phyloP scores from a whole-genome alignment of 2,329 filamentous ascomycete genomes.

The Orbilia brochopaga region DNA sequence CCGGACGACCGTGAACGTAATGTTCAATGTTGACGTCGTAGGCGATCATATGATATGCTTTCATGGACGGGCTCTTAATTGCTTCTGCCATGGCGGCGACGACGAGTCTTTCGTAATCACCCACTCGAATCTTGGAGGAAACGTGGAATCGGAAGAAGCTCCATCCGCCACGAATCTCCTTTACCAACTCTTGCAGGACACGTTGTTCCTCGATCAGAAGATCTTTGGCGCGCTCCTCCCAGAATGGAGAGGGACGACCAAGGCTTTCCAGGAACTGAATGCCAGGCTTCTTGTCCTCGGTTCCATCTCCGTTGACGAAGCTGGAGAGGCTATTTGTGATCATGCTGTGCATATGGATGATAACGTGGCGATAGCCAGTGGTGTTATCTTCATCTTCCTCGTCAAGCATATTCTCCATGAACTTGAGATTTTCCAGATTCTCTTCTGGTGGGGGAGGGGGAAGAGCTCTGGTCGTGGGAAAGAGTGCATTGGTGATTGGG shows the following conservation, averaged over 20 bases:
- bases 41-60: conserved; percentile 21
- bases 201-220: conserved; percentile 44
- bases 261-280: conserved; percentile 22
- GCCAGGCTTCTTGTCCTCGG: conserved; percentile 2
- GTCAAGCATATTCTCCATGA: conserved; percentile 6
- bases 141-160: conserved; percentile 16
- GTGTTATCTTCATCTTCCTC: conserved; percentile 19
- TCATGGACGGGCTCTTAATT: conserved; percentile 18
- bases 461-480: background rate
- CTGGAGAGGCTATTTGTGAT: conserved; percentile 18
- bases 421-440: conserved; percentile 15
- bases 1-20: conserved; percentile 19
- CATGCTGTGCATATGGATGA: conserved; percentile 30
- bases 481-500: conserved; percentile 20
- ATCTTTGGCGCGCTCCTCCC: conserved; percentile 37
- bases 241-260: conserved; percentile 31
- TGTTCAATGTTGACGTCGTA: conserved; percentile 45
- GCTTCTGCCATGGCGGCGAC: conserved; percentile 18
- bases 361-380: conserved; percentile 29
- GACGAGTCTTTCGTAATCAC: conserved; percentile 26
- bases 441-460: conserved; percentile 20
- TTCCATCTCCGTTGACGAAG: conserved; percentile 16
- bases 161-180: conserved; percentile 28
- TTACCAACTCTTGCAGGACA: conserved; percentile 32
- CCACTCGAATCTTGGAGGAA: conserved; percentile 3